Base-by-base conservation (phyloP, 768 basidiomycete genomes). In the Suillus placidus region DNA sequence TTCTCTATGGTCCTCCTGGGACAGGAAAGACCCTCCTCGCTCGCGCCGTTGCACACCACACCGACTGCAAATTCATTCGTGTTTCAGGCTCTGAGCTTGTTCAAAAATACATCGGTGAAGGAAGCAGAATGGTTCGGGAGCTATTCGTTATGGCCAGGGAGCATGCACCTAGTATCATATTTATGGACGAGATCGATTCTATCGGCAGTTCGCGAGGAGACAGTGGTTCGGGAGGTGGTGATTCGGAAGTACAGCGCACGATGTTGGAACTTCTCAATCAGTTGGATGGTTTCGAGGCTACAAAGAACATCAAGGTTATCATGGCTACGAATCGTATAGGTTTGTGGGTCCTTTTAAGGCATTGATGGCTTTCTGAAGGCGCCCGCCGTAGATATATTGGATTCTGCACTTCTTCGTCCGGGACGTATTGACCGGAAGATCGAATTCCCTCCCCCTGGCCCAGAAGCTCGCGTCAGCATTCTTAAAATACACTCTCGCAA, bases 121-220 rank as follows among this genome's bases (percentile, higher is more conserved):
- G 96, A 26, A 92, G 90, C 68, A 82, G 96, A 66, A 98, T 97
- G 96, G 96, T 98, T 43, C 87, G 97, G 61, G 97, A 98, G 80
- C 79, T 99, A 65, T 99, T 99, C 83, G 95, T 97, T 66, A 98
- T 97, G 97, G 97, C 97, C 3, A 80, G 95, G 67, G 97, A 98
- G 76, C 95, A 97, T 73, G 97, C 97, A 40, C 97, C 97, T 42
- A 93, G 92, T 77, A 97, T 99, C 80, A 97, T 99, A 76, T 98
- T 99, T 83, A 97, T 99, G 96, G 97, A 98, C 76, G 97, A 98
- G 80, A 98, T 99, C 69, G 97, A 99, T 79, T 95, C 93, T 23
- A 99, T 99, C 73, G 97, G 97, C 63, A 92, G 90, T 68, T 94
- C 94, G 68, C 80, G 96, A 75, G 94, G 96, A 13, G 93, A 95